A percentile compares a stretch with the other conserved stretches of the same genome.
phyloP scores from a whole-genome alignment of 106 monocot genomes.

The Apostasia shenzhenica region DNA sequence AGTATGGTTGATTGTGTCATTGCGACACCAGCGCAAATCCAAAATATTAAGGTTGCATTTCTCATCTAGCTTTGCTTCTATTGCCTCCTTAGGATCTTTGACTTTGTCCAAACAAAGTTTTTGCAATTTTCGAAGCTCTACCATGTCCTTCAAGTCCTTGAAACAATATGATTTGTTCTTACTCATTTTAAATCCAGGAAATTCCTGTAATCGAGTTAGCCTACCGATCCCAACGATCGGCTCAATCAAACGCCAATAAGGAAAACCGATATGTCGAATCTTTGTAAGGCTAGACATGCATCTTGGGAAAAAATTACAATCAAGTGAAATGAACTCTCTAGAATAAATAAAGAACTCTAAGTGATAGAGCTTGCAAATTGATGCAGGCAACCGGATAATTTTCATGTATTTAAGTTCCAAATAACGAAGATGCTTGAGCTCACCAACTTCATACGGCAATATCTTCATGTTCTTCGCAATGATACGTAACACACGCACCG shows the following conservation, averaged over 20 bases:
- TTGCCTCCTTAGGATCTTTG: slow-evolving; percentile 4
- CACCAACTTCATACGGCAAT: slow-evolving; percentile 5
- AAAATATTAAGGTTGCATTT: slow-evolving; percentile 5
- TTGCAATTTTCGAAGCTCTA: slow-evolving; percentile 1
- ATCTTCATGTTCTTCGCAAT: neutral
- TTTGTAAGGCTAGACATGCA: slow-evolving; percentile 9
- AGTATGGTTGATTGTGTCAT: neutral
- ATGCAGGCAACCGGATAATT: slow-evolving; percentile 6
- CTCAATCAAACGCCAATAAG: neutral
- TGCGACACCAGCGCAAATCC: neutral
- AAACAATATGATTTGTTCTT: neutral
- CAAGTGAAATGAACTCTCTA: neutral
- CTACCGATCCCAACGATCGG: slow-evolving; percentile 4
- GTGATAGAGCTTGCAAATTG: slow-evolving; percentile 3
- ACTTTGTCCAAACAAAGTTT: slow-evolving; percentile 13
- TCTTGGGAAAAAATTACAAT: neutral
- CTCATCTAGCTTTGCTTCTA: slow-evolving; percentile 6
- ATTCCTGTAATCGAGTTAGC: slow-evolving; percentile 6
- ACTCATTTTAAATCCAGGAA: neutral
- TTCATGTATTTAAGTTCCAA: neutral
- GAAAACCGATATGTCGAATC: neutral
- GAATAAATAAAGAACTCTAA: neutral
- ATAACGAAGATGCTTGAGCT: slow-evolving; percentile 25
- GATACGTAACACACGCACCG: neutral
- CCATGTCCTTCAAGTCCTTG: slow-evolving; percentile 8